These are phyloP conservation scores for Musa beccarii DNA, from an alignment of 176 grass and related monocot genomes.

Conservation along the genomic window DNA sequence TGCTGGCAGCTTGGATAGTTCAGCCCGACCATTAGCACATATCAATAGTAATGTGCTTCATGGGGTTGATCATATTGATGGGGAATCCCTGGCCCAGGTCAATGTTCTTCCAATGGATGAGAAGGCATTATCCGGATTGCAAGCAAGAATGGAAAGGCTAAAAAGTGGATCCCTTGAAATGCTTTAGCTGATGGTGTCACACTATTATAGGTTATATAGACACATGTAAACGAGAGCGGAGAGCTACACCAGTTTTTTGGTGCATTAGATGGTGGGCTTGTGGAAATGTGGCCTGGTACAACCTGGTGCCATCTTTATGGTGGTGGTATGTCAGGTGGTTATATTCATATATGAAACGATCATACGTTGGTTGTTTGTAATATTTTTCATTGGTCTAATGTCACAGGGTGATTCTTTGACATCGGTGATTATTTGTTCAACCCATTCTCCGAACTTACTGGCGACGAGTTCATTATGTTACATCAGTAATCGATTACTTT, in stretches of 20 bases:
- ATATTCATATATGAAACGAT: not conserved
- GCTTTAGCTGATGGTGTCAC: constrained; percentile 36
- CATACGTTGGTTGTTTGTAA: not conserved
- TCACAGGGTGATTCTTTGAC: not conserved
- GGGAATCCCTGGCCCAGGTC: constrained; percentile 43
- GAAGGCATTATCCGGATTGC: constrained; percentile 77
- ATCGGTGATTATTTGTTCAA: not conserved
- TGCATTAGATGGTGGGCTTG: not conserved
- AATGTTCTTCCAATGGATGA: constrained; percentile 89
- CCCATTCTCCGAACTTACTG: no score
- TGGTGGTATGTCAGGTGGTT: not conserved
- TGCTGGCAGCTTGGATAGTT: constrained; percentile 49
- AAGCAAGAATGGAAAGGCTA: constrained; percentile 91
- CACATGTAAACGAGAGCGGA: constrained; percentile 54
- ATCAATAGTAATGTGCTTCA: constrained; percentile 43
- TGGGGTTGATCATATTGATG: constrained; percentile 25
- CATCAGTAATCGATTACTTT: no score
- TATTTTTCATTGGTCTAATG: not conserved
- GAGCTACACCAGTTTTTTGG: not conserved
- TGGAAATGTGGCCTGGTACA: no score
- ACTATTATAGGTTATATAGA: constrained; percentile 43
- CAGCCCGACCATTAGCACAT: constrained; percentile 32
- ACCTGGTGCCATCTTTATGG: not conserved
- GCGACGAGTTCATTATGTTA: no score
- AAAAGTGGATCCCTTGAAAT: constrained; percentile 86